A percentile compares a stretch with the other conserved stretches of the same genome.
Conservation (phyloP, 2,329 filamentous ascomycete genomes). For the Hypoxylon sp. region DNA sequence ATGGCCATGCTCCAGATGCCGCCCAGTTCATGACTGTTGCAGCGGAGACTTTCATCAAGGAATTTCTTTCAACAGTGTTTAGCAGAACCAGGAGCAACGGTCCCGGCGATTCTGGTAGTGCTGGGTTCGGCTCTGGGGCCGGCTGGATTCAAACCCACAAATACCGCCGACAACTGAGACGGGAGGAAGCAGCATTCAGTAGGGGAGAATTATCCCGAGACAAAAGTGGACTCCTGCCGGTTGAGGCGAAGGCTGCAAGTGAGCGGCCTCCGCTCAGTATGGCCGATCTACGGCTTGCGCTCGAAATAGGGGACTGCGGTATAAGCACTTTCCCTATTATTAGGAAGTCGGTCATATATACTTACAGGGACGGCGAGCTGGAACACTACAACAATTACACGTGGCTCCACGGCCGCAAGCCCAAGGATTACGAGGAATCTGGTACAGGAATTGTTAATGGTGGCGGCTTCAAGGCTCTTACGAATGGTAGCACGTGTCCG, state of each 20-base stretch:
- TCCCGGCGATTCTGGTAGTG: constrained; percentile 71
- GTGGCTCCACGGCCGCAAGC: constrained; percentile 60
- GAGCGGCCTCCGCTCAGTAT: constrained; percentile 80
- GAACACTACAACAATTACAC: constrained; percentile 75
- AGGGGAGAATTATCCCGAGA: constrained; percentile 82
- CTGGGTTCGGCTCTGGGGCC: constrained; percentile 74
- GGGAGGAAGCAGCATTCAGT: constrained; percentile 79
- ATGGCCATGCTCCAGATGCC: constrained; percentile 71
- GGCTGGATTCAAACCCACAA: constrained; percentile 83
- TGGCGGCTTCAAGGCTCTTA: constrained; percentile 53
- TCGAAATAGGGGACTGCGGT: constrained; percentile 81
- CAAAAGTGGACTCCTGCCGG: constrained; percentile 81
- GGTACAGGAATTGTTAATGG: constrained; percentile 53
- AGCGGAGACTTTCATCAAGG: constrained; percentile 76
- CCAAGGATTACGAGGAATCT: constrained; percentile 49
- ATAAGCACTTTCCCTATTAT: constrained; percentile 83
- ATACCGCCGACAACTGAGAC: constrained; percentile 79
- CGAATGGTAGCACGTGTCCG: constrained; percentile 62
- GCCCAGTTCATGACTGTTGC: constrained; percentile 74
- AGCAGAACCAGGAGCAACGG: constrained; percentile 75
- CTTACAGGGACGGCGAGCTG: constrained; percentile 81
- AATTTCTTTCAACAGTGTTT: constrained; percentile 73
- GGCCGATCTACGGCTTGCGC: constrained; percentile 80
- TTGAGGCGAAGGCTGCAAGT: constrained; percentile 82
- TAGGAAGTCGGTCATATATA: constrained; percentile 75